Conservation (phyloP, 1,284 basidiomycete species). For the Macrocystidia cucumis region DNA sequence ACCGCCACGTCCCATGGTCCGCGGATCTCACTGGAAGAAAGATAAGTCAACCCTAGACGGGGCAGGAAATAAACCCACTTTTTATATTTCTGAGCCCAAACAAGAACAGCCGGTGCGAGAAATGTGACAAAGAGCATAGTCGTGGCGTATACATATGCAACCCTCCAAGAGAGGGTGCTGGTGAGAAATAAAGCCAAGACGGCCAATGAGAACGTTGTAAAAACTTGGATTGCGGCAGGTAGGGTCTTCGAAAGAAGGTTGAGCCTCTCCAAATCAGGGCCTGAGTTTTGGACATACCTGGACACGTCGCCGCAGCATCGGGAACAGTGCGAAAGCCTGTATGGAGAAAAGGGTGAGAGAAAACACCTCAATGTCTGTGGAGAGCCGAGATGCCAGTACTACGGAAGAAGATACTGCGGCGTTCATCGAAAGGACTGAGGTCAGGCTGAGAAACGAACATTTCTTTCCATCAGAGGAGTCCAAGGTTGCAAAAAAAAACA, state of each 20-base stretch:
- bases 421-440: conserved; percentile 90
- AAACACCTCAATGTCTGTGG: conserved; percentile 83
- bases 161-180: conserved; percentile 41
- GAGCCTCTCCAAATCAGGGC: conserved; percentile 3
- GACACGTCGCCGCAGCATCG: conserved; percentile 72
- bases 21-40: conserved; percentile 13
- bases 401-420: conserved; percentile 92
- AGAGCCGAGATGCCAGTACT: conserved; percentile 87
- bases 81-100: conserved; percentile 81
- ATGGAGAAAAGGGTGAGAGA: conserved; percentile 85
- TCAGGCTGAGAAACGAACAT: no score
- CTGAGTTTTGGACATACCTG: conserved; percentile 43
- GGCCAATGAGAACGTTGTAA: conserved; percentile 43
- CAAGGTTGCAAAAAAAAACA: conserved; percentile 4
- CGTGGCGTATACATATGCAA: conserved; percentile 41
- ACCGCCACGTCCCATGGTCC: conserved; percentile 51
- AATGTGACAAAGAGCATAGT: conserved; percentile 56
- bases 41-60: not conserved
- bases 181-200: conserved; percentile 42
- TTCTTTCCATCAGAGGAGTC: conserved; percentile 16
- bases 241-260: conserved; percentile 28
- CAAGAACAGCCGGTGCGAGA: conserved; percentile 59
- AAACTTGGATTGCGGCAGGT: conserved; percentile 33
- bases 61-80: conserved; percentile 46
- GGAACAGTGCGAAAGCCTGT: conserved; percentile 81